Conservation (phyloP, 2,329 filamentous ascomycete genomes). For the Cryphonectria naterciae region DNA sequence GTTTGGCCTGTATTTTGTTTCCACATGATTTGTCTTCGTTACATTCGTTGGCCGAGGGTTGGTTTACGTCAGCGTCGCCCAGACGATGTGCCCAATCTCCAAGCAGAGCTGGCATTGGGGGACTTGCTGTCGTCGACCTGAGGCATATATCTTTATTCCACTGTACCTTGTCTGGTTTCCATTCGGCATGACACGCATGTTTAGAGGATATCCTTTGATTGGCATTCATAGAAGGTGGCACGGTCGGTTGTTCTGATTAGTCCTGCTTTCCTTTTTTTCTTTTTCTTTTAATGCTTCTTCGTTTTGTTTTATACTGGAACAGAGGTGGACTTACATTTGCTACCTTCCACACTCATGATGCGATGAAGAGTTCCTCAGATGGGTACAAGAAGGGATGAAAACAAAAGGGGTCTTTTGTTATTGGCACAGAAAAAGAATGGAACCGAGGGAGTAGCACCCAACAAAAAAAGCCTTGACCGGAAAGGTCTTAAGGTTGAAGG, state of each 20-base stretch:
- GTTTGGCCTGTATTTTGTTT: slow-evolving; percentile 27
- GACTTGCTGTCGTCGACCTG: background rate
- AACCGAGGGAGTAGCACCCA: background rate
- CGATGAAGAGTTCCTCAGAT: slow-evolving; percentile 26
- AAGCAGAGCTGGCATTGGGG: slow-evolving; percentile 2
- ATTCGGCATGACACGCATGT: slow-evolving; percentile 27
- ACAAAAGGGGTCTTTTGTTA: slow-evolving; percentile 16
- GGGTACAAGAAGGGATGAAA: slow-evolving; percentile 27
- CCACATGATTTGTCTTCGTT: slow-evolving; percentile 26
- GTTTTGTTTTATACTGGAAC: slow-evolving; percentile 22
- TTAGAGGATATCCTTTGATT: slow-evolving; percentile 29
- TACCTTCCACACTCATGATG: slow-evolving; percentile 25
- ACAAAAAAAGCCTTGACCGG: slow-evolving; percentile 9
- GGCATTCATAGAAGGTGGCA: slow-evolving; percentile 30
- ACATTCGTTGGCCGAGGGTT: slow-evolving; percentile 19
- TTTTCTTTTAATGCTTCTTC: slow-evolving; percentile 17
- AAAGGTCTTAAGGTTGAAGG: slow-evolving; percentile 11
- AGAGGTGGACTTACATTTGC: slow-evolving; percentile 25
- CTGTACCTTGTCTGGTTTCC: slow-evolving; percentile 18
- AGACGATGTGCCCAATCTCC: background rate
- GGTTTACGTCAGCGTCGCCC: background rate
- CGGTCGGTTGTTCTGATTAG: slow-evolving; percentile 19
- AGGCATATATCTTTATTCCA: slow-evolving; percentile 17
- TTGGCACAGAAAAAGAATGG: slow-evolving; percentile 26
- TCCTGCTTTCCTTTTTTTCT: slow-evolving; percentile 17